Evolutionary conservation across 169 alveolate species (phyloP), one percentile per base, ranked within the genome.

Genomic region (Plasmodium adleri): DNA sequence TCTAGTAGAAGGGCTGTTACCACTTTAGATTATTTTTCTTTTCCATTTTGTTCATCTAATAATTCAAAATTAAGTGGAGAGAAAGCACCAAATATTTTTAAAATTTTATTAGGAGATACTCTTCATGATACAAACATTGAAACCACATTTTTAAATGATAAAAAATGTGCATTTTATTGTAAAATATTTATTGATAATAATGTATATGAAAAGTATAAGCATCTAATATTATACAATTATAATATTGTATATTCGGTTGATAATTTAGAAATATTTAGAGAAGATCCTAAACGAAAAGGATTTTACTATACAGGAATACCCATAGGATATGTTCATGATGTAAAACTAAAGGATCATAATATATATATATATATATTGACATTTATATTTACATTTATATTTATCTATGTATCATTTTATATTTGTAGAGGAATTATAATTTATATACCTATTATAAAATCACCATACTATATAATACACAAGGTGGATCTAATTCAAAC

Each of bases 381-480:
- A 20, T 20, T 20, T 20, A 20, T 20, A 20, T 32, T 32, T 32
- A 32, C 74, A 52, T 56, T 43, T 58, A 3, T 20, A 20, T 83
- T 24, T 45, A 12, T 62, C 54, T 56, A 45, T 64, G 70, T 32
- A 52, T 73, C 39, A 0, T 56, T 70, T 68, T 22, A 17, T 32
- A 20, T 3, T 63, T 68, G 72, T 58, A 62, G 60, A 83, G 64
- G n/a, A 50, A 66, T 20, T 92, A 78, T 68, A 58, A 60, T 22
- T 62, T 92, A 62, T 89, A 88, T 85, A 92, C 83, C 20, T 87
- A 92, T 52, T 80, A 66, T 68, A 75, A 90, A 74, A 83, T 93
- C 50, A 85, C 64, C 67, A 66, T 93, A 39, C 59, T 89, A 71
- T 91, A 78, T 22, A 73, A 88, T 68, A 73, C 22, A 43, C 47